These are phyloP conservation scores for Lanmaoa rubissima DNA, from an alignment of 768 basidiomycete species.

Conservation along the genomic window DNA sequence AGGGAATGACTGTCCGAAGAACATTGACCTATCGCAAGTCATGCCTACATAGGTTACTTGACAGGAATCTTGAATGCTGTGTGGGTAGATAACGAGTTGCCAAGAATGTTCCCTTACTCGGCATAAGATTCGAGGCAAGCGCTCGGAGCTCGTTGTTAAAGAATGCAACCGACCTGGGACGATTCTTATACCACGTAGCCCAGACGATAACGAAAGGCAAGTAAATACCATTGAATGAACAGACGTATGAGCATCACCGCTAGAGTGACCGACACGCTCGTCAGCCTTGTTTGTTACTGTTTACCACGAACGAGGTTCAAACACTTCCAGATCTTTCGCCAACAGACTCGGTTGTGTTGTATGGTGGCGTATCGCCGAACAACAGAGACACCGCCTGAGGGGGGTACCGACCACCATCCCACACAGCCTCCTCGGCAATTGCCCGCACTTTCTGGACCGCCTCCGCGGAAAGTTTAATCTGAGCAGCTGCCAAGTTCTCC, in stretches of 20 bases:
- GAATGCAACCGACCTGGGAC: neutral
- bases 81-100: neutral
- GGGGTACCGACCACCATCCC: conserved; percentile 30
- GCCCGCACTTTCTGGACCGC: conserved; percentile 38
- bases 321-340: too few relatives aligned
- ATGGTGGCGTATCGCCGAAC: conserved; percentile 24
- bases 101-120: too few relatives aligned
- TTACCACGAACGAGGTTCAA: too few relatives aligned
- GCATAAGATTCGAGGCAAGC: neutral
- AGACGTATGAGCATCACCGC: too few relatives aligned
- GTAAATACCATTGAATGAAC: neutral
- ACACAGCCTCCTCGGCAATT: conserved; percentile 33
- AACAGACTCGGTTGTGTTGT: neutral
- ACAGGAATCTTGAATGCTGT: neutral
- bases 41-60: neutral
- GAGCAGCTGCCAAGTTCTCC: conserved; percentile 42
- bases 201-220: neutral
- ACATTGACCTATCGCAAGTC: neutral
- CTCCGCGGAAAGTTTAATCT: conserved; percentile 35
- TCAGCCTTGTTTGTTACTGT: too few relatives aligned
- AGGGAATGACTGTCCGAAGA: neutral
- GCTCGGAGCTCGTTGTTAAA: neutral
- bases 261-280: too few relatives aligned
- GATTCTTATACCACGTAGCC: neutral
- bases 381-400: neutral